Evolutionary conservation across 225 moss, liverwort and hornwort genomes (phyloP).

Genomic region (Pseudoscleropodium purum): DNA sequence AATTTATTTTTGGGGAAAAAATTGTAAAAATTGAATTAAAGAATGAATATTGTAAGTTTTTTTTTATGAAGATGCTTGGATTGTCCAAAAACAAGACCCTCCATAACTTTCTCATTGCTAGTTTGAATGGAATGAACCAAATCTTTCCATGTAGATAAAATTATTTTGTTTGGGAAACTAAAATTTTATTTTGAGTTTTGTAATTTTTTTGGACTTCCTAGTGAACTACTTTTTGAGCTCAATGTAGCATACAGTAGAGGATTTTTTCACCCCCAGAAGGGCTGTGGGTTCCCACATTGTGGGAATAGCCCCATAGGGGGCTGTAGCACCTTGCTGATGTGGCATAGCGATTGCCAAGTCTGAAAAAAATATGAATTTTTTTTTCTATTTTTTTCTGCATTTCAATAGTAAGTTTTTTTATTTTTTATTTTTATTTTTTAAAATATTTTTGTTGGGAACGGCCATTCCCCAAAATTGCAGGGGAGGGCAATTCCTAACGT

Average conservation of each 20-base stretch:
- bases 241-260: not conserved
- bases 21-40: not conserved
- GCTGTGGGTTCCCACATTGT: too few relatives aligned
- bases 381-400: too few relatives aligned
- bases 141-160: not conserved
- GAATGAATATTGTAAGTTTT: not conserved
- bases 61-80: accelerated
- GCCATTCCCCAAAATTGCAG: too few relatives aligned
- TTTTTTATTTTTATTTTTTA: too few relatives aligned
- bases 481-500: too few relatives aligned
- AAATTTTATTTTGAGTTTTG: not conserved
- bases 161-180: accelerated
- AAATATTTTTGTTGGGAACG: too few relatives aligned
- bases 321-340: too few relatives aligned
- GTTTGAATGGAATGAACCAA: accelerated
- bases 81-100: not conserved
- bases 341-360: too few relatives aligned
- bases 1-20: accelerated
- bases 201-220: not conserved
- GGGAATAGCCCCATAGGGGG: too few relatives aligned
- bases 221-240: not conserved
- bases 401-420: too few relatives aligned
- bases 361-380: too few relatives aligned
- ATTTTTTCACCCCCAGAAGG: too few relatives aligned
- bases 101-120: not conserved